A percentile compares a stretch with the other conserved stretches of the same genome.
Evolutionary conservation across 352 stramenopile species (phyloP).

Genomic region (Elongisporangium prolatum): DNA sequence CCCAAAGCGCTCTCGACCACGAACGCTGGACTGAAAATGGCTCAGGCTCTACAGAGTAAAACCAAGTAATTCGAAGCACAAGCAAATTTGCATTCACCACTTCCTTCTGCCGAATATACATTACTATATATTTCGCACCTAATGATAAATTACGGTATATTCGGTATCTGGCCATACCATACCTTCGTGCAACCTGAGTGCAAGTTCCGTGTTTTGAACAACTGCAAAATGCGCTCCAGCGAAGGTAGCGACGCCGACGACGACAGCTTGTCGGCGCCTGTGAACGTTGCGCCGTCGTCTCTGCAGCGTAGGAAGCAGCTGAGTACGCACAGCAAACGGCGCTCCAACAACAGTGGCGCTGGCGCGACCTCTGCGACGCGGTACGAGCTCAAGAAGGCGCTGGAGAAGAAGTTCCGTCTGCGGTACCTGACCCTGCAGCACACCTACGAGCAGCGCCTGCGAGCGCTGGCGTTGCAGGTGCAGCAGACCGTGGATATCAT

Average conservation of each 20-base stretch:
- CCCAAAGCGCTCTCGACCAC: conserved; percentile 28
- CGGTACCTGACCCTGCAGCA: conserved; percentile 66
- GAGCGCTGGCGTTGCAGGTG: conserved; percentile 46
- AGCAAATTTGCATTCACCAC: too few relatives aligned
- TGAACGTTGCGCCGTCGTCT: neutral
- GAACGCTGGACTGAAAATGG: conserved; percentile 14
- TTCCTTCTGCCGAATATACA: too few relatives aligned
- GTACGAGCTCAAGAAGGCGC: conserved; percentile 44
- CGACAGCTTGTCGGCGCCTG: neutral
- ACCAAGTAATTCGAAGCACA: conserved; percentile 1
- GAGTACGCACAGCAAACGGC: neutral
- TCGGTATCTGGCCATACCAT: neutral
- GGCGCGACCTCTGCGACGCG: conserved; percentile 3
- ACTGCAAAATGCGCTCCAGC: neutral
- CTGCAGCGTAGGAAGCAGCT: neutral
- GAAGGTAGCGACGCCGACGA: neutral
- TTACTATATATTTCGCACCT: too few relatives aligned
- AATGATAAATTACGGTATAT: neutral
- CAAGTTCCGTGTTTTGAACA: neutral
- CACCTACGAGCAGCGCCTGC: conserved; percentile 66
- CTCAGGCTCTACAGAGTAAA: conserved; percentile 3
- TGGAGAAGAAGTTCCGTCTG: conserved; percentile 68
- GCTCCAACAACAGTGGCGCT: neutral
- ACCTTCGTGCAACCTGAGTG: neutral
- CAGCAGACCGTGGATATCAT: conserved; percentile 46